Conservation (phyloP, 139 green algal genomes). For the Coelastrella sp. region DNA sequence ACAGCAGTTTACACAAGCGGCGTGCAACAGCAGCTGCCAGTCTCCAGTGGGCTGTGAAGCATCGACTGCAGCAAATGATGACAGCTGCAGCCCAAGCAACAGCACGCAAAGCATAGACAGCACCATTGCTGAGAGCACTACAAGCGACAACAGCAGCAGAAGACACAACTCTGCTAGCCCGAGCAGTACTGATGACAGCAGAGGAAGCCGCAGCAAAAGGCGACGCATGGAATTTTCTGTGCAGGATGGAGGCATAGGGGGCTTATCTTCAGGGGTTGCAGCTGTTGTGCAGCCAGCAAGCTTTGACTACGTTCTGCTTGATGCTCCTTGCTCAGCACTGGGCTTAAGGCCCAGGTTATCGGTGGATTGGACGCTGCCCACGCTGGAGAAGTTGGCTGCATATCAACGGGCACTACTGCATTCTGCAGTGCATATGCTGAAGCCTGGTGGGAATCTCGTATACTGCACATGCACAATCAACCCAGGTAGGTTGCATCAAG, state of each 20-base stretch:
- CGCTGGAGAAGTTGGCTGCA: slow-evolving; percentile 59
- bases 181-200: not conserved
- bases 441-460: slow-evolving; percentile 84
- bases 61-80: too few species aligned
- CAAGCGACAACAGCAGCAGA: slow-evolving; percentile 14
- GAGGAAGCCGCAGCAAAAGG: slow-evolving; percentile 3
- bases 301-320: slow-evolving; percentile 92
- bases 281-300: slow-evolving; percentile 56
- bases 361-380: slow-evolving; percentile 33
- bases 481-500: slow-evolving; percentile 11
- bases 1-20: slow-evolving; percentile 5
- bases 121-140: not conserved
- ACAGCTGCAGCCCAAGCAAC: too few species aligned
- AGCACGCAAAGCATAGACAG: too few species aligned
- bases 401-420: slow-evolving; percentile 87
- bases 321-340: slow-evolving; percentile 93
- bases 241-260: not conserved
- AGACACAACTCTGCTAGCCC: not conserved
- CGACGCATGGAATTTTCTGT: not conserved
- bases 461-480: slow-evolving; percentile 92
- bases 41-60: too few species aligned
- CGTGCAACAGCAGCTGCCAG: too few species aligned
- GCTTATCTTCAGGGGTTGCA: not conserved
- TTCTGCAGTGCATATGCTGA: slow-evolving; percentile 80
- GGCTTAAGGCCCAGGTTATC: slow-evolving; percentile 87